Evolutionary conservation across 2,329 filamentous ascomycete species (phyloP), one percentile per base, ranked within the genome.

Genomic region (Neopestalotiopsis clavispora): DNA sequence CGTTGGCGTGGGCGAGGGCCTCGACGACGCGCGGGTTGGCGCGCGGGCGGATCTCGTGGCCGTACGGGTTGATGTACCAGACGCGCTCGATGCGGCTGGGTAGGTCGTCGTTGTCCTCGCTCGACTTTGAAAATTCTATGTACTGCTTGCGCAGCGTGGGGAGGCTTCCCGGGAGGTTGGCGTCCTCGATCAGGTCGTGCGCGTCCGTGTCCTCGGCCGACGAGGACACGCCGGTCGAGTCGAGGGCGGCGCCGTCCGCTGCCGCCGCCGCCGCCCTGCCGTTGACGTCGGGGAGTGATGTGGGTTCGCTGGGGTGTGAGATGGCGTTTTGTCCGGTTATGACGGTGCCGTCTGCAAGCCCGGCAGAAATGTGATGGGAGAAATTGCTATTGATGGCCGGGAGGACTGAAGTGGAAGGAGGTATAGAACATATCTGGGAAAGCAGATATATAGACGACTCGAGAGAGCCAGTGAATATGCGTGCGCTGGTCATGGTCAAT

Each of bases 51-150:
- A 98, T 98, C 80, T 98, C 95, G 78, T 98, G 94, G n/a, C 95
- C 95, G 79, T 98, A 98, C 0, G 95, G 95, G 76, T 98, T 98
- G 82, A 98, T 98, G 83, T 98, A 98, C 94, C 94, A 98, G 40
- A 98, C 86, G 2, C 95, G 84, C 67, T 91, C 85, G 73, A 98
- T 97, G 34, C 93, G 87, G 0, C 92, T 87, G 0, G 93, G 88
- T 1, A 98, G 84, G 67, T 95, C 93, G 70, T 93, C 89, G 67
- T 95, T 93, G 70, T 93, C 59, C 71, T 94, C 91, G 52, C 89
- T 85, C 75, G 84, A 80, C 81, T 98, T 98, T 76, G 88, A 92
- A 78, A 97, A 97, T 4, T 86, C 84, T 70, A 98, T 94, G 71
- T 97, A 93, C 65, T 92, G 93, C 68, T 92, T 90, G 6, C 95